Percentiles rank a stretch among this genome's conserved stretches.
These are phyloP conservation scores for Pinus tabuliformis DNA, from an alignment of 75 land plant genomes.

Conservation along the genomic window DNA sequence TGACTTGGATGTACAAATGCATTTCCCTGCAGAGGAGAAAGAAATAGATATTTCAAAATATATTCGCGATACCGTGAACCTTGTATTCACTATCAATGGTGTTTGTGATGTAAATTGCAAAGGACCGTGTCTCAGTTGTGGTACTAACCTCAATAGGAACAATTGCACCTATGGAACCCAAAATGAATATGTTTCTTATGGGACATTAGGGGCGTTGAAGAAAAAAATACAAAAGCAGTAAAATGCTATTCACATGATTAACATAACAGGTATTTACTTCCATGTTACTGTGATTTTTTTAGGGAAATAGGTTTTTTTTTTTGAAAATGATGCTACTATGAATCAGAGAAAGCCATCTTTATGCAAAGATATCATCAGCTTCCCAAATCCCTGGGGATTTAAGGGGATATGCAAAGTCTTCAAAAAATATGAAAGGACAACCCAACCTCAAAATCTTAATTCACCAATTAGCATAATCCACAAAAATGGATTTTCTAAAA, in stretches of 20 bases:
- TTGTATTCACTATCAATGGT: slow-evolving; percentile 70
- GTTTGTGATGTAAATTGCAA: slow-evolving; percentile 66
- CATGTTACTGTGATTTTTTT: too few relatives aligned
- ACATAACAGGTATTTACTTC: too few relatives aligned
- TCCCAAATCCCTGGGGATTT: too few relatives aligned
- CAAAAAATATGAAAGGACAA: too few relatives aligned
- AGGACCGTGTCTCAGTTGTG: slow-evolving; percentile 80
- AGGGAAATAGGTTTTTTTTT: too few relatives aligned
- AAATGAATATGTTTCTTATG: slow-evolving; percentile 17
- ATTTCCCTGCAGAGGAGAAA: slow-evolving; percentile 77
- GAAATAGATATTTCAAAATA: slow-evolving; percentile 86
- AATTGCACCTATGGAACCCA: slow-evolving; percentile 46
- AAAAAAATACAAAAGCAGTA: slow-evolving; percentile 38
- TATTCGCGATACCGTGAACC: slow-evolving; percentile 79
- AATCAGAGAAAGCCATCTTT: too few relatives aligned
- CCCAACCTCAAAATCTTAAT: too few relatives aligned
- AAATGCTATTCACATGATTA: neutral
- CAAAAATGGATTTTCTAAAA: too few relatives aligned
- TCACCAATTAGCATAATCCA: too few relatives aligned
- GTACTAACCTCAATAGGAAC: slow-evolving; percentile 67
- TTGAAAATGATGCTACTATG: too few relatives aligned
- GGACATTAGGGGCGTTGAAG: slow-evolving; percentile 53
- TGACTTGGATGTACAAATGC: slow-evolving; percentile 74
- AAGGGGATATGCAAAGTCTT: too few relatives aligned
- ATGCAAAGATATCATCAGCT: too few relatives aligned